Conservation (phyloP, 192 early-diverging fungal species). For the Paraglomus occultum region DNA sequence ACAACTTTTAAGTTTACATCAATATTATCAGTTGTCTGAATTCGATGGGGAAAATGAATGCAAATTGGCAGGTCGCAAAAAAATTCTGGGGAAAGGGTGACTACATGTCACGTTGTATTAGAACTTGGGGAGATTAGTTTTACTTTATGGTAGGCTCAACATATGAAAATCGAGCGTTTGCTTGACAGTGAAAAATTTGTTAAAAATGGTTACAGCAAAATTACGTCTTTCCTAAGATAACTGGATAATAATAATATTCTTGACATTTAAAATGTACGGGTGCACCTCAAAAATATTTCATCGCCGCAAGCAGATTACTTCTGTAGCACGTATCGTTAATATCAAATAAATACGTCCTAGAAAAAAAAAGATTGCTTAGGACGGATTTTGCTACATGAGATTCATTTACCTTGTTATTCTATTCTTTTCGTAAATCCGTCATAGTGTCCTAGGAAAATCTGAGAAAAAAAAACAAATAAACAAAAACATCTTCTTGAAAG, state of each 20-base stretch:
- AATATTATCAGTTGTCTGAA: neutral
- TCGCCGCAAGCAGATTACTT: too few species aligned
- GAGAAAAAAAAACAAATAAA: too few species aligned
- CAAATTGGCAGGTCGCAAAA: neutral
- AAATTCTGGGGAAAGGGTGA: neutral
- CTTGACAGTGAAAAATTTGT: slow-evolving; percentile 4
- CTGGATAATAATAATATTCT: too few species aligned
- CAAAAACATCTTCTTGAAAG: too few species aligned
- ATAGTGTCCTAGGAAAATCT: too few species aligned
- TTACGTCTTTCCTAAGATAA: neutral
- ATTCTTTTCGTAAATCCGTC: neutral
- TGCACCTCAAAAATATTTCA: too few species aligned
- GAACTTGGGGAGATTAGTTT: slow-evolving; percentile 1
- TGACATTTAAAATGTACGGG: too few species aligned
- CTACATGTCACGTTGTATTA: slow-evolving; percentile 7
- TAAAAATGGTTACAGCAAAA: neutral
- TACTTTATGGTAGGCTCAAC: neutral
- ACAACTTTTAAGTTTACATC: neutral
- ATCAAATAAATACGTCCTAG: too few species aligned
- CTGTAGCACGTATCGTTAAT: too few species aligned
- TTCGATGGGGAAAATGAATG: neutral
- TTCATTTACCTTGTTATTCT: neutral
- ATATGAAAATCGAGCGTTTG: slow-evolving; percentile 7
- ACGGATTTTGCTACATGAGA: too few species aligned
- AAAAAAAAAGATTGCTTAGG: too few species aligned